Evolutionary conservation across 257 asterid genomes (phyloP).

Genomic region (Fraxinus americana): DNA sequence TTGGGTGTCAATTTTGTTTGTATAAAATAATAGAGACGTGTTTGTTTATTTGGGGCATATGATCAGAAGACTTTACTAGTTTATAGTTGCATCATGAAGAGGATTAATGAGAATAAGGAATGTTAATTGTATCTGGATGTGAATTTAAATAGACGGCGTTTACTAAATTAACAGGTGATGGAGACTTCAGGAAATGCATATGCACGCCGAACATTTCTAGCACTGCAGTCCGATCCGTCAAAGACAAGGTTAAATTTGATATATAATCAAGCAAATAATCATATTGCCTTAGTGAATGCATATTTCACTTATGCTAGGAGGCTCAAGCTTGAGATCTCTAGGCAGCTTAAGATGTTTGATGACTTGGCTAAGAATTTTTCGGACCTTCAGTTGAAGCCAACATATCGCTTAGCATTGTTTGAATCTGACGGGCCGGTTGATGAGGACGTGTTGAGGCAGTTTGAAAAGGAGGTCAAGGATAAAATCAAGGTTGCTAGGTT

Average conservation of each 20-base stretch:
- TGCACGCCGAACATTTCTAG: constrained; percentile 42
- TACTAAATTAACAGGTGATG: constrained; percentile 27
- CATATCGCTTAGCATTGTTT: constrained; percentile 38
- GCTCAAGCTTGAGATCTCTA: constrained; percentile 50
- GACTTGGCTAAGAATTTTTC: constrained; percentile 47
- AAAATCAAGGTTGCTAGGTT: constrained; percentile 52
- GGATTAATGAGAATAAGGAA: neutral
- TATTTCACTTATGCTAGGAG: constrained; percentile 54
- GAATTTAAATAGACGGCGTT: neutral
- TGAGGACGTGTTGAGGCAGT: constrained; percentile 54
- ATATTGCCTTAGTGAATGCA: constrained; percentile 47
- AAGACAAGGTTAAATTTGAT: constrained; percentile 49
- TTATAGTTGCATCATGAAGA: neutral
- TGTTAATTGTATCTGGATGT: neutral
- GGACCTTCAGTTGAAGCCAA: constrained; percentile 43
- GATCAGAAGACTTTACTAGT: neutral
- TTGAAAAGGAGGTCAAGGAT: constrained; percentile 61
- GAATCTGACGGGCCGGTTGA: constrained; percentile 52
- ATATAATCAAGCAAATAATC: constrained; percentile 49
- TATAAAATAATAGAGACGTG: neutral
- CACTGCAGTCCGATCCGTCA: constrained; percentile 47
- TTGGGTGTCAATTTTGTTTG: neutral
- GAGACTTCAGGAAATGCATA: constrained; percentile 43
- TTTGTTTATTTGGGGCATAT: neutral
- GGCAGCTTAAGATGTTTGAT: constrained; percentile 52